Percentiles rank a stretch among this genome's conserved stretches.
These are phyloP conservation scores for Dunaliella primolecta DNA, from an alignment of 139 green algal genomes.

Conservation along the genomic window DNA sequence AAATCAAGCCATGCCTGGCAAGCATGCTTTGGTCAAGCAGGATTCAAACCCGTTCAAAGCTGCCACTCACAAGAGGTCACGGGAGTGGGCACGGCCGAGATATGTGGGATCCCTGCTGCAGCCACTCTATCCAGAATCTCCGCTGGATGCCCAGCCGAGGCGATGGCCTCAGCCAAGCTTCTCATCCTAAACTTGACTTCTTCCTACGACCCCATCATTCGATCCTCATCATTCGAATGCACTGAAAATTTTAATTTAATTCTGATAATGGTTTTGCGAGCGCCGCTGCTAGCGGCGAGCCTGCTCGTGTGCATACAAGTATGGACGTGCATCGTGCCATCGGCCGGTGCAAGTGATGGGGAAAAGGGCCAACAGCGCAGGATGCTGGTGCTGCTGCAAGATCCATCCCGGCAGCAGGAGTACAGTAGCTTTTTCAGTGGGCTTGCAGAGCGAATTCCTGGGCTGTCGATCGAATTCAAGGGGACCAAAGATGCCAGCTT, in stretches of 20 bases:
- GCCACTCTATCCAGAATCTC: background rate
- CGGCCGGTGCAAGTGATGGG: no score
- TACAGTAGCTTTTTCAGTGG: slow-evolving; percentile 57
- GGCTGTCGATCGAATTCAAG: slow-evolving; percentile 54
- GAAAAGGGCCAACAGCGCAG: background rate
- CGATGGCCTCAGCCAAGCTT: background rate
- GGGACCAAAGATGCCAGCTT: slow-evolving; percentile 47
- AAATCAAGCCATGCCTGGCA: background rate
- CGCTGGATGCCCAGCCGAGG: background rate
- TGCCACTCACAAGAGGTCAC: background rate
- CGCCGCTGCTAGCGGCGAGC: background rate
- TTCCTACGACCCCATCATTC: background rate
- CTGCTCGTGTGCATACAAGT: background rate
- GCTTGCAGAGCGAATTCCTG: slow-evolving; percentile 25
- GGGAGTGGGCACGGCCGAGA: background rate
- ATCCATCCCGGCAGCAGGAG: slow-evolving; percentile 18
- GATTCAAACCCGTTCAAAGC: background rate
- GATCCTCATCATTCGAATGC: background rate
- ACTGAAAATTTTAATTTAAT: background rate
- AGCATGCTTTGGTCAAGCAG: background rate
- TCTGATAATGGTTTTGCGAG: background rate
- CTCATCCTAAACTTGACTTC: background rate
- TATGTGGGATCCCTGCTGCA: background rate
- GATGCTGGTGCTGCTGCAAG: slow-evolving; percentile 58
- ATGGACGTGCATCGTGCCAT: background rate